Conservation (phyloP, 2,329 filamentous ascomycete genomes). For the Pseudocercospora crystallina region DNA sequence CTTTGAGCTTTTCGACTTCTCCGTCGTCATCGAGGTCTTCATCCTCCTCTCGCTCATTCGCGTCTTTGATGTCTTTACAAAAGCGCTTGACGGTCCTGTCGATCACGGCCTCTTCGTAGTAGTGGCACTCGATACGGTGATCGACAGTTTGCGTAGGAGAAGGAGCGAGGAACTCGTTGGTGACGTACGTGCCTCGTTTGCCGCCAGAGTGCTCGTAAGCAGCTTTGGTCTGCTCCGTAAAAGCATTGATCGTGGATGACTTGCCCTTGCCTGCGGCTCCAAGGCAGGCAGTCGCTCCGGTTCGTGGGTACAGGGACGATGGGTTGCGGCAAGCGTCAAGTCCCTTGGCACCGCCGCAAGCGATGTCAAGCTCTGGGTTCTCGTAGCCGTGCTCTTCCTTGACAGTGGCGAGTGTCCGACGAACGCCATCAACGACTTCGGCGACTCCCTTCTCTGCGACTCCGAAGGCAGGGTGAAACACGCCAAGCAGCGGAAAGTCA, state of each 20-base stretch:
- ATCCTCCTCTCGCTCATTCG: constrained; percentile 6
- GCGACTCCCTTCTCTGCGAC: constrained; percentile 1
- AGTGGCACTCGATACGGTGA: constrained; percentile 2
- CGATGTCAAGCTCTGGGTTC: constrained; percentile 7
- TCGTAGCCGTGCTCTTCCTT: constrained; percentile 2
- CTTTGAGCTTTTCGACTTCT: not conserved
- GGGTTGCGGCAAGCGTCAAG: constrained; percentile 4
- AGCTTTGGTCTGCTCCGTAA: constrained; percentile 6
- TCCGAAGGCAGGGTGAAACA: constrained; percentile 1
- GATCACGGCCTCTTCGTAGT: constrained; percentile 1
- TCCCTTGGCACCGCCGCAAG: not conserved
- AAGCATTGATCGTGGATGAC: constrained; percentile 10
- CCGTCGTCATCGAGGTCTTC: constrained; percentile 4
- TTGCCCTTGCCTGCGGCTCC: constrained; percentile 24
- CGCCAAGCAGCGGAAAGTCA: not conserved
- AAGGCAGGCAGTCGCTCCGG: constrained; percentile 2
- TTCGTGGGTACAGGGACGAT: constrained; percentile 1
- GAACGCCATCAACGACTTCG: not conserved
- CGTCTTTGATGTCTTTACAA: constrained; percentile 3
- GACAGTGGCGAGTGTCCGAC: too few relatives aligned
- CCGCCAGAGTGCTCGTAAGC: constrained; percentile 12
- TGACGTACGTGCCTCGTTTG: constrained; percentile 16
- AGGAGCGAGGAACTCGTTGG: constrained; percentile 3
- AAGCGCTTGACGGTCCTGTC: not conserved
- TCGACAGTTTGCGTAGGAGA: not conserved